Evolutionary conservation across 139 green algal species (phyloP), one percentile per base, ranked within the genome.

Genomic region (Eudorina sp.): DNA sequence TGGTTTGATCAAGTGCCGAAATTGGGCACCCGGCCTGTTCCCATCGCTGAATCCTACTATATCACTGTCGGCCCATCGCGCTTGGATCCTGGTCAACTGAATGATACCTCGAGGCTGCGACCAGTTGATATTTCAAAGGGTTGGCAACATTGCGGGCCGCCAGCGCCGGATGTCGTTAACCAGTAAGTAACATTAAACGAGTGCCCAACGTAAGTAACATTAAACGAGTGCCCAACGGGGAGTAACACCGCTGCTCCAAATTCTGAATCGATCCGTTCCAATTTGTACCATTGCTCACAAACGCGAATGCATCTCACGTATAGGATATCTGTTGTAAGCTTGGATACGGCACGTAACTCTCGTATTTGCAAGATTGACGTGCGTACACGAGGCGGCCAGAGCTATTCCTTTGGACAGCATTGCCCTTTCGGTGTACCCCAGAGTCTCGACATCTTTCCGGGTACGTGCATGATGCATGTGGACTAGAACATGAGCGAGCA

Each of bases 351-450:
- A 4, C n/a, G 40, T 3, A 27, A 82, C 34, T 45, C 45, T 9
- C 73, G 73, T 2, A 45, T 82, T 8, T 82, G 73, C 73, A 82
- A 82, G 19, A 16, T 82, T 8, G 73, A 82, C n/a, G 31, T 82
- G 7, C 73, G 73, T 1, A 82, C 73, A 3, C 46, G 46, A 11
- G 73, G 73, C 27, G 73, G 73, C 9, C 73, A 82, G 73, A 66
- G 45, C 73, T 82, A 82, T 48, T 82, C 73, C 13, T 82, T 82
- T 25, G 73, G 73, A 6, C 29, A 64, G 29, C 73, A 82, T 29
- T 82, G 73, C 46, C 45, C 73, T 11, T 43, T n/a, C 46, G 73
- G 73, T 29, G 29, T 82, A 29, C 73, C 73, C 2, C 73, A 82
- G 73, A 64, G 19, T 3, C 46, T 82, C 2, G 73, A 82, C 45